Evolutionary conservation across 192 early-diverging fungal genomes (phyloP).

Genomic region (Martensiomyces pterosporus): DNA sequence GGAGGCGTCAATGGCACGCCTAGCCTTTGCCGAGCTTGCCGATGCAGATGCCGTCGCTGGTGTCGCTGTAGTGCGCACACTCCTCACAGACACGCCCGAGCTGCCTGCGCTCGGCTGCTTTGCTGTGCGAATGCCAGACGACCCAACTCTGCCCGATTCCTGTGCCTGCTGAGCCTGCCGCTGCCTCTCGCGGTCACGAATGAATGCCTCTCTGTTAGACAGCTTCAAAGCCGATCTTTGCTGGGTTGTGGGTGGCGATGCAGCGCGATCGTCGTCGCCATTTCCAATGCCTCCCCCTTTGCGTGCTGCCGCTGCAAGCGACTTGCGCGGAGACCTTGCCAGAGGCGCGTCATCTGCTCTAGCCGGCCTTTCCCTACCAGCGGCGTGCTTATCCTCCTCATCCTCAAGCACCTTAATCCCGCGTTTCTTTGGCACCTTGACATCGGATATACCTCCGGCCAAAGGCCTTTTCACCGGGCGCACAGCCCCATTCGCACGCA

Average conservation of each 20-base stretch:
- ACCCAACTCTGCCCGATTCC: not conserved
- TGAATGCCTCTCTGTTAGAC: constrained; percentile 26
- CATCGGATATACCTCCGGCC: constrained; percentile 13
- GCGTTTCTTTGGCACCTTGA: constrained; percentile 40
- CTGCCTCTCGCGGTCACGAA: constrained; percentile 42
- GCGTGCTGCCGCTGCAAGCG: not conserved
- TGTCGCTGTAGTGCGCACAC: too few relatives aligned
- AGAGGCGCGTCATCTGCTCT: too few relatives aligned
- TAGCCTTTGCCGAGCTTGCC: not conserved
- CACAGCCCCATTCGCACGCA: not conserved
- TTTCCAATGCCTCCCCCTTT: too few relatives aligned
- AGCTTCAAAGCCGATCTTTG: not conserved
- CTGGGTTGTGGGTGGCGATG: too few relatives aligned
- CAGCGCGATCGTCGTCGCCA: too few relatives aligned
- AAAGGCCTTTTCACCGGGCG: not conserved
- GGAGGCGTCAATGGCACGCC: too few relatives aligned
- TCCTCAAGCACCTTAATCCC: not conserved
- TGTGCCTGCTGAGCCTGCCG: constrained; percentile 13
- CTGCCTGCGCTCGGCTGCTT: not conserved
- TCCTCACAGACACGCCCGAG: too few relatives aligned
- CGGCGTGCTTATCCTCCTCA: too few relatives aligned
- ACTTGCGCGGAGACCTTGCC: constrained; percentile 5
- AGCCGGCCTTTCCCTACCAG: too few relatives aligned
- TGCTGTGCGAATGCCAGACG: not conserved
- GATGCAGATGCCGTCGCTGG: not conserved